A percentile compares a stretch with the other conserved stretches of the same genome.
Conservation (phyloP, 371 early-diverging fungal species). For the Mucor mucedo region DNA sequence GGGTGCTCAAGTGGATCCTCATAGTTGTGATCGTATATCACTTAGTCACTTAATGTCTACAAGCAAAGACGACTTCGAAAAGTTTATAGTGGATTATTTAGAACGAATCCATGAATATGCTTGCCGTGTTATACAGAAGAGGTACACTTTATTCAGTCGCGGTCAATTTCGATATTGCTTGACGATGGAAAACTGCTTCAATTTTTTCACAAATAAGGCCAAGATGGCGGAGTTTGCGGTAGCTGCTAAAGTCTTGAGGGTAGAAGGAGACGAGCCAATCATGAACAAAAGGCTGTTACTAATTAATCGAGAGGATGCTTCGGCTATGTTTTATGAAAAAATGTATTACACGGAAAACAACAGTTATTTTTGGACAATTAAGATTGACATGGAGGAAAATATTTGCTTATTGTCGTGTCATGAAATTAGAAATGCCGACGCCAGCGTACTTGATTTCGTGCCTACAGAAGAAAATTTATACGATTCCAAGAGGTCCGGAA, state of each 20-base stretch:
- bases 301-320: slow-evolving; percentile 16
- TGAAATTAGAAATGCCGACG: background rate
- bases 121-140: background rate
- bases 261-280: background rate
- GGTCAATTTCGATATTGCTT: slow-evolving; percentile 11
- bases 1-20: background rate
- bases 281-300: background rate
- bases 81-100: background rate
- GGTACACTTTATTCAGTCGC: background rate
- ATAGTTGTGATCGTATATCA: background rate
- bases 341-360: background rate
- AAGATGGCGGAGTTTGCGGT: slow-evolving; percentile 8
- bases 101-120: background rate
- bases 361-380: background rate
- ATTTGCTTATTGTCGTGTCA: background rate
- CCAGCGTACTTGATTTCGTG: background rate
- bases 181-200: slow-evolving; percentile 22
- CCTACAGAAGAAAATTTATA: background rate
- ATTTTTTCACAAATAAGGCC: slow-evolving; percentile 5
- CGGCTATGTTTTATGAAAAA: slow-evolving; percentile 11
- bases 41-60: slow-evolving; percentile 5
- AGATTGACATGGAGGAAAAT: background rate
- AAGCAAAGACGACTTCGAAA: slow-evolving; percentile 3
- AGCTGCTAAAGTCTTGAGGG: background rate
- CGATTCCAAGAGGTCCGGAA: no score